Percentiles rank a stretch among this genome's conserved stretches.
Evolutionary conservation across 73 alveolate species (phyloP).

Genomic region (Paramecium octaurelia): DNA sequence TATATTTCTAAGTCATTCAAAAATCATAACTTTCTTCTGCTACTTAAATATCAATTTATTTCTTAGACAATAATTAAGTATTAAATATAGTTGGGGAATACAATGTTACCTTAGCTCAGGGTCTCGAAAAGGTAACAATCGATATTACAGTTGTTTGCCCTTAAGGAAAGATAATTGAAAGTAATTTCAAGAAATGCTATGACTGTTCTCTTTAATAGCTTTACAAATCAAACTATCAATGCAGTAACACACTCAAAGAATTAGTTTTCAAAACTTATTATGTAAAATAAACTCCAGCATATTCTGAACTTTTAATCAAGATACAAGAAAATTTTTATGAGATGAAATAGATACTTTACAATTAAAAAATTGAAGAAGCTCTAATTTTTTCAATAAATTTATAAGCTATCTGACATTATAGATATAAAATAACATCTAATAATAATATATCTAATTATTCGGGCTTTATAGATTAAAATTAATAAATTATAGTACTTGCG

Average conservation of each 20-base stretch:
- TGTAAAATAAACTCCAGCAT: too few species aligned
- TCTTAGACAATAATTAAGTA: background rate
- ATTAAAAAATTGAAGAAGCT: too few species aligned
- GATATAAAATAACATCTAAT: too few species aligned
- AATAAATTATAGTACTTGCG: too few species aligned
- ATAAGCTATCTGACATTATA: too few species aligned
- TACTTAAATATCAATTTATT: background rate
- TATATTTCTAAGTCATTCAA: background rate
- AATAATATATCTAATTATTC: too few species aligned
- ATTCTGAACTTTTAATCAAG: too few species aligned
- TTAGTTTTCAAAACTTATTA: too few species aligned
- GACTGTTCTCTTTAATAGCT: background rate
- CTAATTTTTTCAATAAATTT: too few species aligned
- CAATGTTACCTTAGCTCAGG: background rate
- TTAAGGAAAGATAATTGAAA: background rate
- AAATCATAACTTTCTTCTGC: background rate
- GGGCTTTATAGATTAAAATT: too few species aligned
- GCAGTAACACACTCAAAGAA: background rate
- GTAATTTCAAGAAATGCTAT: background rate
- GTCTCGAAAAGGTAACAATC: background rate
- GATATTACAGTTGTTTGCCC: background rate
- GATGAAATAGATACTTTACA: too few species aligned
- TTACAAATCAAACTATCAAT: background rate
- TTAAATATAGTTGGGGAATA: background rate
- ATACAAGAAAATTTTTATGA: too few species aligned